These are phyloP conservation scores for Pseudoturritis turrita DNA, from an alignment of 345 rosid species.

Conservation along the genomic window DNA sequence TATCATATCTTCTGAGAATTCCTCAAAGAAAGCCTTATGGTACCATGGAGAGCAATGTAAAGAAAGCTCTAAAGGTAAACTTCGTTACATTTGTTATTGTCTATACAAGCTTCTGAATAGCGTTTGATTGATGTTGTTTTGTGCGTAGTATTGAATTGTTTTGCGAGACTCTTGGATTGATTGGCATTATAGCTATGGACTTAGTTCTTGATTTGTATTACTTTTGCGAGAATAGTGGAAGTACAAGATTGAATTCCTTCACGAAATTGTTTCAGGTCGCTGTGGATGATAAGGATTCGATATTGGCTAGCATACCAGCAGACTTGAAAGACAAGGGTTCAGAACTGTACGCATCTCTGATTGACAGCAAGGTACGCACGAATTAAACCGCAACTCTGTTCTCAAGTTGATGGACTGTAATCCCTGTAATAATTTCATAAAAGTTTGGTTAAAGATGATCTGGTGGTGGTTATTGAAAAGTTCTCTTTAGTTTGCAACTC, in stretches of 20 bases:
- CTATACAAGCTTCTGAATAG: background rate
- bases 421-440: background rate
- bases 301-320: constrained; percentile 69
- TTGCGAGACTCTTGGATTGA: background rate
- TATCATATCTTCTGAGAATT: constrained; percentile 84
- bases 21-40: constrained; percentile 97
- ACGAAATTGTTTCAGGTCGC: constrained; percentile 53
- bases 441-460: background rate
- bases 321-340: constrained; percentile 74
- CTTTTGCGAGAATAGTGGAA: background rate
- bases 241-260: background rate
- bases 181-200: background rate
- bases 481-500: background rate
- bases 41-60: constrained; percentile 93
- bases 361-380: constrained; percentile 66
- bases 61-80: constrained; percentile 78
- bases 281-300: constrained; percentile 60
- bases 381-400: background rate
- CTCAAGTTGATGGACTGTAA: background rate
- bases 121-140: background rate
- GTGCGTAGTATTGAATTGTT: background rate
- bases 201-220: background rate
- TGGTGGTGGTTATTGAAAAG: background rate
- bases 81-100: background rate
- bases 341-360: constrained; percentile 53